Evolutionary conservation across 1,139 yeast species (phyloP).

Genomic region (Yamadazyma buinensis): DNA sequence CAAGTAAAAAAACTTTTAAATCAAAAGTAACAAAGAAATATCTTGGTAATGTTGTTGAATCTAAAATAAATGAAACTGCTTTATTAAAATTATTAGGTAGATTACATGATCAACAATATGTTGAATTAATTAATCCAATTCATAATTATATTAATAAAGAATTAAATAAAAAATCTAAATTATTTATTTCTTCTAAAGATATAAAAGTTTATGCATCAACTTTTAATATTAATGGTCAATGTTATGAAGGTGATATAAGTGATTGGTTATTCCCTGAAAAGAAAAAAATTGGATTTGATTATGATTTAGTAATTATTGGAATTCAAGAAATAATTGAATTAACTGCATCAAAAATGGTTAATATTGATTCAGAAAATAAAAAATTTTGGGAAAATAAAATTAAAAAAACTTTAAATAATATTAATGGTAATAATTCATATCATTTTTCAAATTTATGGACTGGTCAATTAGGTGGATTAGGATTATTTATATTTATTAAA

Average conservation of each 20-base stretch:
- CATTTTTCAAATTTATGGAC: slow-evolving; percentile 72
- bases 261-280: slow-evolving; percentile 54
- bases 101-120: slow-evolving; percentile 42
- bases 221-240: slow-evolving; percentile 65
- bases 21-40: slow-evolving; percentile 47
- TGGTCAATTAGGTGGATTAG: slow-evolving; percentile 92
- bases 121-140: slow-evolving; percentile 62
- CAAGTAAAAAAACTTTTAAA: slow-evolving; percentile 35
- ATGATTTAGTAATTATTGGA: slow-evolving; percentile 80
- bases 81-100: slow-evolving; percentile 50
- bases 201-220: slow-evolving; percentile 61
- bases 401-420: slow-evolving; percentile 48
- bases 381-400: slow-evolving; percentile 78
- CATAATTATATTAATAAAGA: slow-evolving; percentile 64
- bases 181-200: slow-evolving; percentile 49
- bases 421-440: slow-evolving; percentile 36
- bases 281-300: slow-evolving; percentile 7
- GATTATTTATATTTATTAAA: slow-evolving; percentile 67
- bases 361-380: slow-evolving; percentile 70
- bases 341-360: slow-evolving; percentile 85
- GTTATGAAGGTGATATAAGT: slow-evolving; percentile 48
- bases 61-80: slow-evolving; percentile 41
- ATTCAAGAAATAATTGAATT: slow-evolving; percentile 91
- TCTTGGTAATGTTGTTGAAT: slow-evolving; percentile 38
- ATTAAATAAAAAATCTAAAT: slow-evolving; percentile 42